A percentile compares a stretch with the other conserved stretches of the same genome.
These are phyloP conservation scores for Peniophora sp. DNA, from an alignment of 1,284 basidiomycete species.

Conservation along the genomic window DNA sequence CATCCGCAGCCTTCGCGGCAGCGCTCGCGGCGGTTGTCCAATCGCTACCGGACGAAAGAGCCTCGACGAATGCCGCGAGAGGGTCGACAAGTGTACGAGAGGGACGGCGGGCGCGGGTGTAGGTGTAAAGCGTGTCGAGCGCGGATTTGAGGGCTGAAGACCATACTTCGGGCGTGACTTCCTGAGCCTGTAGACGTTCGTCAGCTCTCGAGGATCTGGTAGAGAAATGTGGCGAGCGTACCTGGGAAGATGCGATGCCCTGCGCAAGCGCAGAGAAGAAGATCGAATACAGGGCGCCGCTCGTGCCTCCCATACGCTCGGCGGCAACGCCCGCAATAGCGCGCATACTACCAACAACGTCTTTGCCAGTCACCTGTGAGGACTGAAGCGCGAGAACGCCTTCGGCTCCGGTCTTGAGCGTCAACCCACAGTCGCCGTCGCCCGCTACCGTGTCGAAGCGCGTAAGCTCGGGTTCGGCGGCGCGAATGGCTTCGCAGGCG, in stretches of 20 bases:
- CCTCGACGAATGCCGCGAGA: conserved; percentile 71
- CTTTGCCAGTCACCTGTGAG: conserved; percentile 29
- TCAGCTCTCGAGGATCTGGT: no score
- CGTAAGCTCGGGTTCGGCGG: conserved; percentile 84
- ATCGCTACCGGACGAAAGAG: conserved; percentile 32
- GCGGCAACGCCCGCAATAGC: conserved; percentile 71
- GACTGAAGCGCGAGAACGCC: conserved; percentile 22
- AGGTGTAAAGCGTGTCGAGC: conserved; percentile 70
- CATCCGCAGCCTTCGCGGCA: conserved; percentile 65
- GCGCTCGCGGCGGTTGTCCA: conserved; percentile 51
- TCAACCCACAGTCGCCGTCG: conserved; percentile 76
- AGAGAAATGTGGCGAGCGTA: conserved; percentile 19
- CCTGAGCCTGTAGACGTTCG: no score
- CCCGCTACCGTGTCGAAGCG: conserved; percentile 78
- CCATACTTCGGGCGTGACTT: conserved; percentile 57
- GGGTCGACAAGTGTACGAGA: conserved; percentile 91
- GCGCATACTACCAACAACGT: conserved; percentile 61
- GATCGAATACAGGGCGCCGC: conserved; percentile 90
- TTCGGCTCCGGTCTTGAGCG: conserved; percentile 67
- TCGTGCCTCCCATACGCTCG: conserved; percentile 88
- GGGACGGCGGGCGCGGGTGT: conserved; percentile 84
- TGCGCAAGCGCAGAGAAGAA: conserved; percentile 84
- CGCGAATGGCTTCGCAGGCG: conserved; percentile 66
- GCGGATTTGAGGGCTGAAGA: conserved; percentile 52
- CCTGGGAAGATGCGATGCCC: conserved; percentile 50